Conservation (phyloP, 805 yeast species). For the Yarrowia sp. region DNA sequence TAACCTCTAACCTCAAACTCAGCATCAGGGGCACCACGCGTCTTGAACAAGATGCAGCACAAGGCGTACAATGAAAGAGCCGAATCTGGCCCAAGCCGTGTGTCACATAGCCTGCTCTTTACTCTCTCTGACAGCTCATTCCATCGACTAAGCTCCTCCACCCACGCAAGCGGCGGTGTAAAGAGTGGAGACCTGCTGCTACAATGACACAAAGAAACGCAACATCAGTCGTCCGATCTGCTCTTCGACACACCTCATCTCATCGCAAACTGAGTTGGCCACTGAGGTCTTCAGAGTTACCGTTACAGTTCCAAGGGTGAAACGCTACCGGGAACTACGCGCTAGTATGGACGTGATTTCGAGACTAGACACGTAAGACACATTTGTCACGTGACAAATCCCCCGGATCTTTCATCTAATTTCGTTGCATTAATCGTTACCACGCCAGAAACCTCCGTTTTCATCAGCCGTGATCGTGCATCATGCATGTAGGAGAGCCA, state of each 20-base stretch:
- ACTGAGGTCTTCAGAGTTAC: neutral
- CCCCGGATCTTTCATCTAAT: too few relatives aligned
- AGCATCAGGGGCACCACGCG: slow-evolving; percentile 12
- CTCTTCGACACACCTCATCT: slow-evolving; percentile 2
- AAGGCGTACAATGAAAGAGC: too few relatives aligned
- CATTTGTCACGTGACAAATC: neutral
- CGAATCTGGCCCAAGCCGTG: too few relatives aligned
- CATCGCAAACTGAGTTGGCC: slow-evolving; percentile 4
- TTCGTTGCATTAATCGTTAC: too few relatives aligned
- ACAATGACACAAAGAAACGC: neutral
- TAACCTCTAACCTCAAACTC: slow-evolving; percentile 12
- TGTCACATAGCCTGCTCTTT: too few relatives aligned
- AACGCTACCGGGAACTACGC: neutral
- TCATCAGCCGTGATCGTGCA: neutral
- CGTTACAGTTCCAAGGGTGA: neutral
- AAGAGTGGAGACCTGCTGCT: too few relatives aligned
- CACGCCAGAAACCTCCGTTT: neutral
- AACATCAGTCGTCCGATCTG: neutral
- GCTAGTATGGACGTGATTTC: neutral
- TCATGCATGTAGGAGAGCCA: neutral
- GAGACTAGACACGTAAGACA: too few relatives aligned
- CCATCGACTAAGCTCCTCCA: neutral
- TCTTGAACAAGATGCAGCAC: neutral
- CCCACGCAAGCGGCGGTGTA: neutral
- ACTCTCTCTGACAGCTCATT: too few relatives aligned